Evolutionary conservation across 108 stramenopile genomes (phyloP).

Genomic region (Conticribra guillardii): DNA sequence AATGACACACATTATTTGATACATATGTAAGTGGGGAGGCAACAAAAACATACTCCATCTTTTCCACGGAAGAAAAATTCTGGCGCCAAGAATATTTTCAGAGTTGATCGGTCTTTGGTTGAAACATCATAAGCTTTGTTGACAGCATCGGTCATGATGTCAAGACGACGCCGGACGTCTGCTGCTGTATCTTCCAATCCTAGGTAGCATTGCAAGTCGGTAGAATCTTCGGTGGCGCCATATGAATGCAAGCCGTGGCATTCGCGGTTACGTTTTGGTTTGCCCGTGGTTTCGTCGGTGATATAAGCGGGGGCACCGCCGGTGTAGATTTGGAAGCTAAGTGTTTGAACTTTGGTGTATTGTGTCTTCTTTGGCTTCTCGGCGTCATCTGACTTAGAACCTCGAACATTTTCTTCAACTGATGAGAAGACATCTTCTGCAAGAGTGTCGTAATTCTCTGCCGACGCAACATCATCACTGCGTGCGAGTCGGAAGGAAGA

Average conservation of each 20-base stretch:
- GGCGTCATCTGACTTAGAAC: too few species aligned
- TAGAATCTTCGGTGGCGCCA: slow-evolving; percentile 44
- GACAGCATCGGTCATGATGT: slow-evolving; percentile 68
- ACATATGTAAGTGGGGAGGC: too few species aligned
- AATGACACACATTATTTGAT: too few species aligned
- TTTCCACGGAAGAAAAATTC: slow-evolving; percentile 73
- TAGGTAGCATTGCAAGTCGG: slow-evolving; percentile 62
- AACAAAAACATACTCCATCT: too few species aligned
- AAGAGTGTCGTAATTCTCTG: slow-evolving; percentile 5
- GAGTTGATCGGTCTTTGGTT: slow-evolving; percentile 33
- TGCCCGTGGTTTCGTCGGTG: slow-evolving; percentile 14
- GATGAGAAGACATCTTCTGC: slow-evolving; percentile 9
- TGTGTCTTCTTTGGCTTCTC: slow-evolving; percentile 2
- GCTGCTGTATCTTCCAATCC: slow-evolving; percentile 55
- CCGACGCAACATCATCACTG: background rate
- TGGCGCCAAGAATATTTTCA: slow-evolving; percentile 80
- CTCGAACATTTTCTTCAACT: background rate
- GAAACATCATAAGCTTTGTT: slow-evolving; percentile 61
- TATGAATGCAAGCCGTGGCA: slow-evolving; percentile 52
- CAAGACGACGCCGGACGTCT: slow-evolving; percentile 56
- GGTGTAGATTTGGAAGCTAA: slow-evolving; percentile 73
- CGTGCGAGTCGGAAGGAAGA: background rate
- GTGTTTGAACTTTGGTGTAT: slow-evolving; percentile 58
- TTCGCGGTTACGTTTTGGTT: slow-evolving; percentile 47
- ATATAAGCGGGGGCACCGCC: slow-evolving; percentile 64